These are phyloP conservation scores for Fusarium keratoplasticum DNA, from an alignment of 2,329 filamentous ascomycete genomes.

Conservation along the genomic window DNA sequence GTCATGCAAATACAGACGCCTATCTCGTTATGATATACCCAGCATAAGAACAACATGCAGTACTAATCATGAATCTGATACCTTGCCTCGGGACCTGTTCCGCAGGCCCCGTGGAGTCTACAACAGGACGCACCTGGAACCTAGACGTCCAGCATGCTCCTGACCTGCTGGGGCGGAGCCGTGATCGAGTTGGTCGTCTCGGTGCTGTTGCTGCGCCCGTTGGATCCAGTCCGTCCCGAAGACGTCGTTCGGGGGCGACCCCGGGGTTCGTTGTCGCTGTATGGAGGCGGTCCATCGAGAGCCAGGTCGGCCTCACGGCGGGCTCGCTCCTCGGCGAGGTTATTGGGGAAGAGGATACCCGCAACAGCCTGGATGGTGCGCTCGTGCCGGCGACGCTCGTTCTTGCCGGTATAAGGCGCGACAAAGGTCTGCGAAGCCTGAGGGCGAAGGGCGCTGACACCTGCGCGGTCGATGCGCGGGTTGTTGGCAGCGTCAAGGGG, in stretches of 20 bases:
- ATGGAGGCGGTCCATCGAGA: constrained; percentile 59
- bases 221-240: constrained; percentile 45
- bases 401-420: constrained; percentile 54
- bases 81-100: background rate
- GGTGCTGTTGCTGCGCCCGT: constrained; percentile 58
- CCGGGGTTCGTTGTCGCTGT: constrained; percentile 44
- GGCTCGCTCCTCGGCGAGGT: constrained; percentile 45
- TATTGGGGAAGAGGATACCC: constrained; percentile 61
- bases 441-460: constrained; percentile 41
- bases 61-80: constrained; percentile 1
- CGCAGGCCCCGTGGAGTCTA: background rate
- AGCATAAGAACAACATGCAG: constrained; percentile 15
- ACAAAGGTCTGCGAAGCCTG: constrained; percentile 21
- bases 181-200: constrained; percentile 60
- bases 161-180: constrained; percentile 64
- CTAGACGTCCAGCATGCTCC: constrained; percentile 69
- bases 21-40: constrained; percentile 15
- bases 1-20: constrained; percentile 16
- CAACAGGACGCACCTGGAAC: background rate
- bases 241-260: constrained; percentile 32
- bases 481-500: constrained; percentile 37
- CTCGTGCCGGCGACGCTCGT: constrained; percentile 59
- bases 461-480: constrained; percentile 48
- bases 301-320: constrained; percentile 55
- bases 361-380: constrained; percentile 57